Conservation (phyloP, 768 basidiomycete genomes). For the Mrakia frigida region DNA sequence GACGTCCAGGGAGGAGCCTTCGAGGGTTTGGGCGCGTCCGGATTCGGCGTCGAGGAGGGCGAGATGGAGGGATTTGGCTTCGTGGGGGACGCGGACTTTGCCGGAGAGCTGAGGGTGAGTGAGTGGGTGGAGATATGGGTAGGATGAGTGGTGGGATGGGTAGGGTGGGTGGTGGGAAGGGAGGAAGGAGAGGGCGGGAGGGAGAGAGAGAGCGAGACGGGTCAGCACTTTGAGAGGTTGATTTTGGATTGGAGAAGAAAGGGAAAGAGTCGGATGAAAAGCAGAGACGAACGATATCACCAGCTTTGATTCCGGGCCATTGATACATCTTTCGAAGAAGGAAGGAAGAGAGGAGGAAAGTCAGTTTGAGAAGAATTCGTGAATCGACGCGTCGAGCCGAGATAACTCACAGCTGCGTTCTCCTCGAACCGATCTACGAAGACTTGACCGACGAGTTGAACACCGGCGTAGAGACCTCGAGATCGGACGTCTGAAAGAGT, state of each 20-base stretch:
- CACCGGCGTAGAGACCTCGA: slow-evolving; percentile 44
- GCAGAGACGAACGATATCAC: background rate
- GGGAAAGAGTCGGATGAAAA: background rate
- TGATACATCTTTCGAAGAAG: background rate
- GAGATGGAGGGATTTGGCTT: slow-evolving; percentile 26
- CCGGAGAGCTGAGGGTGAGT: slow-evolving; percentile 31
- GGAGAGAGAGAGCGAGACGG: background rate
- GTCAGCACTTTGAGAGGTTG: background rate
- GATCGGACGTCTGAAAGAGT: slow-evolving; percentile 1
- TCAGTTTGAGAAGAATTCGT: background rate
- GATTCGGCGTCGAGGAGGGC: slow-evolving; percentile 37
- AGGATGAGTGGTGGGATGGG: no score
- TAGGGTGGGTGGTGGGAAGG: background rate
- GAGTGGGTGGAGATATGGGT: background rate
- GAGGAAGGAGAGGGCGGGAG: background rate
- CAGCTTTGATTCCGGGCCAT: slow-evolving; percentile 34
- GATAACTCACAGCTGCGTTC: slow-evolving; percentile 26
- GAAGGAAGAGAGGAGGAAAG: background rate
- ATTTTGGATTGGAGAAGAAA: background rate
- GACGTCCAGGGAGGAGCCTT: slow-evolving; percentile 30
- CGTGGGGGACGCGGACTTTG: slow-evolving; percentile 33
- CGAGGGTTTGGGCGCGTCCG: slow-evolving; percentile 35
- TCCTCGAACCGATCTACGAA: slow-evolving; percentile 37
- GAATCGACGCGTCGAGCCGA: background rate
- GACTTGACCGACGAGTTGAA: slow-evolving; percentile 45